Conservation (phyloP, 2,329 filamentous ascomycete genomes). For the Coniochaeta pulveracea region DNA sequence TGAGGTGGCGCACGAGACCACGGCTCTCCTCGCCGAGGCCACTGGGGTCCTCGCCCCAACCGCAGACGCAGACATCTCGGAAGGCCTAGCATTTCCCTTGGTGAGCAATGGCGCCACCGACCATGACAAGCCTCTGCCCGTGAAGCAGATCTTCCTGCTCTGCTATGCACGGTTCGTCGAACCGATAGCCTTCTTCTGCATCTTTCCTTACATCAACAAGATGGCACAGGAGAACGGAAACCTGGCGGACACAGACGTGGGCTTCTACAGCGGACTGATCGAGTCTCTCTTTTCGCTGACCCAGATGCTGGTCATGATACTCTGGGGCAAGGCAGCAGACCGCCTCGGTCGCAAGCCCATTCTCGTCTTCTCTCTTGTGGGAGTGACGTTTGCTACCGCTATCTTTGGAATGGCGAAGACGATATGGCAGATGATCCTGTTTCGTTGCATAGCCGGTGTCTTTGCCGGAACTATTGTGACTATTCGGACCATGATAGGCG, state of each 20-base stretch:
- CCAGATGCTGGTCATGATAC: slow-evolving; percentile 68
- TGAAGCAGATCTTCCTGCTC: slow-evolving; percentile 56
- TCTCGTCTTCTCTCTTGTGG: slow-evolving; percentile 54
- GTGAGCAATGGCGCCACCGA: slow-evolving; percentile 13
- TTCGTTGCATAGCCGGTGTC: slow-evolving; percentile 58
- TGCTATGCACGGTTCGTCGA: slow-evolving; percentile 65
- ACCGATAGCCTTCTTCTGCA: slow-evolving; percentile 72
- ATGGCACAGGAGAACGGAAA: slow-evolving; percentile 61
- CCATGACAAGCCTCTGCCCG: slow-evolving; percentile 40
- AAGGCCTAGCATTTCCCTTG: slow-evolving; percentile 10
- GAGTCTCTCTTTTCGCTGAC: slow-evolving; percentile 63
- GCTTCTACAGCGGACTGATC: slow-evolving; percentile 71
- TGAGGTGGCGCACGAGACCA: too few relatives aligned
- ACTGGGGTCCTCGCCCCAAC: slow-evolving; percentile 9
- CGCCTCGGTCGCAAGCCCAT: slow-evolving; percentile 61
- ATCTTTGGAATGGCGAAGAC: slow-evolving; percentile 57
- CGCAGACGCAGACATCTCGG: slow-evolving; percentile 10
- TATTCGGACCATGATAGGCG: slow-evolving; percentile 65
- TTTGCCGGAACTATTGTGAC: slow-evolving; percentile 67
- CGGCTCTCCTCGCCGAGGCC: slow-evolving; percentile 19
- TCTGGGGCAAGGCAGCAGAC: slow-evolving; percentile 61
- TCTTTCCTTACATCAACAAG: slow-evolving; percentile 69
- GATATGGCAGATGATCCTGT: slow-evolving; percentile 65
- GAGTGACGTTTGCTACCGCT: slow-evolving; percentile 47
- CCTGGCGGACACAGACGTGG: slow-evolving; percentile 54